Percentiles rank a stretch among this genome's conserved stretches.
phyloP scores from a whole-genome alignment of 192 early-diverging fungal species.

The Coemansia sp. region DNA sequence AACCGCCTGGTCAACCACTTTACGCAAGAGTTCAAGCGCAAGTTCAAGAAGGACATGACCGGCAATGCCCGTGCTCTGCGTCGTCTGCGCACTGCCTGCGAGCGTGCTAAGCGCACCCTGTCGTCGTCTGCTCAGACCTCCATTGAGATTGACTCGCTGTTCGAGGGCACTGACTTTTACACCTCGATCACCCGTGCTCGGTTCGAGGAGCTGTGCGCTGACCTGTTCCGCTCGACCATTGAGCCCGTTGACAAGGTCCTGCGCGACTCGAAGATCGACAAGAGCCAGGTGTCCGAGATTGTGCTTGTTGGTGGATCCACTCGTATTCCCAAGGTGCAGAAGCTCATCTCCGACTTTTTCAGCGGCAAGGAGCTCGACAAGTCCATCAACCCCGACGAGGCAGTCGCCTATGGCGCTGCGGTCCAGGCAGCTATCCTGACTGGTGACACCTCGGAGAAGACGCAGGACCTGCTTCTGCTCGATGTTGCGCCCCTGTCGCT shows the following conservation, averaged over 20 bases:
- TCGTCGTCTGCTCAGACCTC: constrained; percentile 92
- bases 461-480: constrained; percentile 89
- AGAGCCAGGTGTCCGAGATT: constrained; percentile 87
- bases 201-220: constrained; percentile 98
- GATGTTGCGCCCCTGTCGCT: constrained; percentile 96
- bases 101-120: constrained; percentile 96
- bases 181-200: constrained; percentile 97
- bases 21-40: constrained; percentile 94
- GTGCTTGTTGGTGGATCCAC: constrained; percentile 98
- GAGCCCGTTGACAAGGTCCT: constrained; percentile 97
- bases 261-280: constrained; percentile 94
- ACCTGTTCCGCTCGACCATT: constrained; percentile 93
- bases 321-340: constrained; percentile 99
- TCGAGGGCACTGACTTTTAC: constrained; percentile 97
- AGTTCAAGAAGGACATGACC: constrained; percentile 88
- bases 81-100: constrained; percentile 95
- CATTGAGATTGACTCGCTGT: constrained; percentile 95
- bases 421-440: constrained; percentile 97
- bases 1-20: constrained; percentile 98
- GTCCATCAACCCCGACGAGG: constrained; percentile 99
- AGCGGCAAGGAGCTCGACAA: constrained; percentile 99
- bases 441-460: constrained; percentile 95
- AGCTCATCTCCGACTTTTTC: constrained; percentile 97
- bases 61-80: constrained; percentile 88
- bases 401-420: constrained; percentile 97